Evolutionary conservation across 257 asterid species (phyloP), one percentile per base, ranked within the genome.

Genomic region (Fraxinus excelsior): DNA sequence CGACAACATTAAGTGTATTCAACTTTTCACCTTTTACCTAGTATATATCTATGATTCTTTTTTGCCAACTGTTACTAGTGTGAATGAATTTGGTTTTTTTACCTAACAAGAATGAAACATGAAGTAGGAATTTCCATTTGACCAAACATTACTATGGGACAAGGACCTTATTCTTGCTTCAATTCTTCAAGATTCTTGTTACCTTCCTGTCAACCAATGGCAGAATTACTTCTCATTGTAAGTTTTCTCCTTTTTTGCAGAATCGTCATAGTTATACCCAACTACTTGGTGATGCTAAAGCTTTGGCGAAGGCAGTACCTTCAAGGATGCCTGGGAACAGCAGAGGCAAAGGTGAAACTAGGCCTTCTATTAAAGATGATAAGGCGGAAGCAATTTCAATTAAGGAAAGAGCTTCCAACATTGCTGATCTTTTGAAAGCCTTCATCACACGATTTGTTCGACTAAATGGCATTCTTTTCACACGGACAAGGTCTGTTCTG

Each of bases 401-500:
- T 28, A 85, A 79, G 84, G 92, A 83, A 77, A 87, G 71, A 79
- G 78, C 88, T 42, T 74, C 89, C 70, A 76, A 76, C 74, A 80
- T 82, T 38, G 18, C 82, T n/a, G 95, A 91, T 49, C 78, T 84
- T 69, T 78, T 85, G 72, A 94, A 84, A 82, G 85, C 81, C 56
- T 91, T 94, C 74, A 79, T 80, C 77, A 90, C 90, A 6, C 87
- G 91, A 73, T 92, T 91, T 91, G 88, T 92, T 74, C 87, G 98
- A 82, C 79, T 92, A 46, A 94, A 94, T 83, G 99, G 98, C 65
- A 83, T 94, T 79, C 90, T 94, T 44, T 94, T 92, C 83, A 90
- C 96, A 3, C 96, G 96, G 76, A 94, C 98, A 42, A 94, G 99
- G 99, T 94, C 80, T 81, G 85, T 81, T 79, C 28, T 51, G 73